phyloP scores from a whole-genome alignment of 495 filamentous ascomycete species.

The Trichocladium antarcticum region DNA sequence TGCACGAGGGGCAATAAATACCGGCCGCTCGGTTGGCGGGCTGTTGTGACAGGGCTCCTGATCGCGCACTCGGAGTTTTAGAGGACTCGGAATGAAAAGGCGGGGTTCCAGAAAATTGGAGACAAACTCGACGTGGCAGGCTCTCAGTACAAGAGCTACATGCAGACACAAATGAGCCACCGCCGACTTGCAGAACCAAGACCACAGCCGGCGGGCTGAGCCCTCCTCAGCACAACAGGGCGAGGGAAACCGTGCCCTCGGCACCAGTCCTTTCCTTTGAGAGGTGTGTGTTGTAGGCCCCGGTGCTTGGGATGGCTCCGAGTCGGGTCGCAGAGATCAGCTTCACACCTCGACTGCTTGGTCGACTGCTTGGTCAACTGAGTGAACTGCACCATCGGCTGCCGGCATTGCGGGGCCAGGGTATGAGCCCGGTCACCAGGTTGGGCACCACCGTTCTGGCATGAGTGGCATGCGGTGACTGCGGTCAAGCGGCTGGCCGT shows the following conservation, averaged over 20 bases:
- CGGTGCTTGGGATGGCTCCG: not conserved
- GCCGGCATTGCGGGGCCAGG: constrained; percentile 5
- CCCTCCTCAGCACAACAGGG: not conserved
- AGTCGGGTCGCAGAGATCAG: not conserved
- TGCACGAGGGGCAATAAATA: too few relatives aligned
- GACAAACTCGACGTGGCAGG: constrained; percentile 9
- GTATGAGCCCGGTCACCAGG: constrained; percentile 2
- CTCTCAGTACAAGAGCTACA: not conserved
- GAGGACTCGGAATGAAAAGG: not conserved
- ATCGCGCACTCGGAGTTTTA: too few relatives aligned
- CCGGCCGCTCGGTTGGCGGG: too few relatives aligned
- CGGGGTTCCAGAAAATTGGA: constrained; percentile 8
- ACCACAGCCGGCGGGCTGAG: constrained; percentile 3
- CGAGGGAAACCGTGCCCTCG: not conserved
- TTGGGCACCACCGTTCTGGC: constrained; percentile 12
- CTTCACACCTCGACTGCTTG: not conserved
- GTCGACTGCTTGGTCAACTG: constrained; percentile 1
- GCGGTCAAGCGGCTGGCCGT: constrained; percentile 1
- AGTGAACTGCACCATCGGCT: constrained; percentile 1
- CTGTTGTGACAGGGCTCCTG: too few relatives aligned
- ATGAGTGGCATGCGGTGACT: not conserved
- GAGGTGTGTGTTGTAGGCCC: too few relatives aligned
- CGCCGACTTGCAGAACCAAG: not conserved
- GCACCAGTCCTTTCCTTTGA: not conserved
- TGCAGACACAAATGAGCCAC: not conserved